A percentile compares a stretch with the other conserved stretches of the same genome.
phyloP scores from a whole-genome alignment of 2,329 filamentous ascomycete genomes.

The Neofusicoccum laricinum region DNA sequence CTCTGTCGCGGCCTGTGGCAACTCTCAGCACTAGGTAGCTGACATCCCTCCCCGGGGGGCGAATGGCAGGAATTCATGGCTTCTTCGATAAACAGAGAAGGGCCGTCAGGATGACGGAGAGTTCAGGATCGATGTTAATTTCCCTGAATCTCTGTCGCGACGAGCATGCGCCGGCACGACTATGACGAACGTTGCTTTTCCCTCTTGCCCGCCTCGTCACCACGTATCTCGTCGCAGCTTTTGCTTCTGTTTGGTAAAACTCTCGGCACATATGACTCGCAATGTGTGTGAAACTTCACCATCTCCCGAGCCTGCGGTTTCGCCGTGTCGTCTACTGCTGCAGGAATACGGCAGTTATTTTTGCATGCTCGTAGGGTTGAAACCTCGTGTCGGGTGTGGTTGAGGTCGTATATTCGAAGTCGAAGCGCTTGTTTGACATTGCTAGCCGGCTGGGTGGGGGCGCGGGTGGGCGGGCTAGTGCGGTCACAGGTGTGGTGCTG shows the following conservation, averaged over 20 bases:
- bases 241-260: background rate
- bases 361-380: background rate
- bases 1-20: background rate
- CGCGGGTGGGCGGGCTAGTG: background rate
- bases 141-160: background rate
- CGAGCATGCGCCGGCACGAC: background rate
- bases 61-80: background rate
- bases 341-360: background rate
- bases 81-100: background rate
- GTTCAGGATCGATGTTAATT: background rate
- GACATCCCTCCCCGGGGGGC: background rate
- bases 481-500: background rate
- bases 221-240: too few species aligned
- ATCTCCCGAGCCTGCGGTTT: background rate
- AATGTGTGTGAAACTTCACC: slow-evolving; percentile 6
- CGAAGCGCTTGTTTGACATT: background rate
- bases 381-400: slow-evolving; percentile 3
- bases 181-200: background rate
- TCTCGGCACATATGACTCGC: background rate
- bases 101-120: background rate
- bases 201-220: too few species aligned
- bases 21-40: background rate
- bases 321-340: background rate
- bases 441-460: background rate
- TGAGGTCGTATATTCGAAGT: slow-evolving; percentile 5